Conservation (phyloP, 2,329 filamentous ascomycete species). For the Paecilomyces sp. region DNA sequence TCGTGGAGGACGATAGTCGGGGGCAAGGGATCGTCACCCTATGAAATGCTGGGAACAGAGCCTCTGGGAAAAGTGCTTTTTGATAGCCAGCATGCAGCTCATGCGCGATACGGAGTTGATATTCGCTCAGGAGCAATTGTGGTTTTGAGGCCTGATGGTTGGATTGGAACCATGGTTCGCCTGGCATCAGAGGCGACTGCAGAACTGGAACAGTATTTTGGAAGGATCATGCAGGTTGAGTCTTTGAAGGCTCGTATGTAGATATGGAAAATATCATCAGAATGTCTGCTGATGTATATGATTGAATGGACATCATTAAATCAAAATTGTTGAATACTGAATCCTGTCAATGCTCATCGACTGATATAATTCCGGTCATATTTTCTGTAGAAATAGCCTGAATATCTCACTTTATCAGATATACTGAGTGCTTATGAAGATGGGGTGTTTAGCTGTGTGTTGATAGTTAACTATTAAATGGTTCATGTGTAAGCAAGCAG, state of each 20-base stretch:
- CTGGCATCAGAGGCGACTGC: not conserved
- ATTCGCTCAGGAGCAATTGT: not conserved
- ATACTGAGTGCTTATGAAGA: too few relatives aligned
- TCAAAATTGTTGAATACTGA: not conserved
- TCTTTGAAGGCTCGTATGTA: not conserved
- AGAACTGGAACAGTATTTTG: not conserved
- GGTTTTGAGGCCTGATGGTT: not conserved
- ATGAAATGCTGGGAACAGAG: slow-evolving; percentile 25
- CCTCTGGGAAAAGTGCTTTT: slow-evolving; percentile 30
- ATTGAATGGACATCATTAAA: not conserved
- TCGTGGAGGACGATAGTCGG: slow-evolving; percentile 19
- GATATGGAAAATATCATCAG: not conserved
- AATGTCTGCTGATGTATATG: not conserved
- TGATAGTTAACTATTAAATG: not conserved
- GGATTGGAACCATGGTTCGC: not conserved
- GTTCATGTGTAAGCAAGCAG: not conserved
- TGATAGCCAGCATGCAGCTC: slow-evolving; percentile 23
- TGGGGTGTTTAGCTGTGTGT: not conserved
- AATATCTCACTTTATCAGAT: not conserved
- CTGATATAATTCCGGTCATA: too few relatives aligned
- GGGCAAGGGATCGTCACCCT: slow-evolving; percentile 24
- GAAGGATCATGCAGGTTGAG: not conserved
- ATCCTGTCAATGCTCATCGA: too few relatives aligned
- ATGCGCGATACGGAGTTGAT: slow-evolving; percentile 18
- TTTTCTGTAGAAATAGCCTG: not conserved